A percentile compares a stretch with the other conserved stretches of the same genome.
These are phyloP conservation scores for Nannizzia gypsea DNA, from an alignment of 2,329 filamentous ascomycete species.

Conservation along the genomic window DNA sequence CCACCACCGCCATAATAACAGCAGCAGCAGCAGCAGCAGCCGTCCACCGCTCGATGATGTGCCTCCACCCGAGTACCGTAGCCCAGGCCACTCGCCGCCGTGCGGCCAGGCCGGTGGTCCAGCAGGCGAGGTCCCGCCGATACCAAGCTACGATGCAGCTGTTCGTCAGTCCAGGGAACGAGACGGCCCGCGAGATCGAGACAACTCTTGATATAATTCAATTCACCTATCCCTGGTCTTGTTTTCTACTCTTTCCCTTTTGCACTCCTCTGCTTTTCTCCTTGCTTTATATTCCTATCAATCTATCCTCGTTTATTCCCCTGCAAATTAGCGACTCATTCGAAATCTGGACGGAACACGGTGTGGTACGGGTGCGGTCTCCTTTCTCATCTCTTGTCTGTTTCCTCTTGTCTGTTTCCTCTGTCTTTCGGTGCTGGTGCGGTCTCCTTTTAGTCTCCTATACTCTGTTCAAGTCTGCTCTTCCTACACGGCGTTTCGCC, in stretches of 20 bases:
- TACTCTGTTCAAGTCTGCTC: background rate
- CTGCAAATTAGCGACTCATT: background rate
- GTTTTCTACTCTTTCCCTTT: background rate
- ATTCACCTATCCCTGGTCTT: background rate
- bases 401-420: background rate
- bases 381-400: background rate
- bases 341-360: background rate
- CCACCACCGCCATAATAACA: background rate
- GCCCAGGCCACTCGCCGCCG: constrained; percentile 37
- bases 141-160: constrained; percentile 73
- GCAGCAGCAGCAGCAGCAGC: constrained; percentile 11
- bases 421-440: constrained; percentile 1
- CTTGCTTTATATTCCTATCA: background rate
- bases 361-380: constrained; percentile 3
- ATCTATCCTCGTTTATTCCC: background rate
- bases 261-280: background rate
- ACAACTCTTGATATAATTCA: background rate
- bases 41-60: constrained; percentile 19
- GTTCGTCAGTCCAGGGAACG: constrained; percentile 31
- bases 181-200: background rate
- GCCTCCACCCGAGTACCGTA: constrained; percentile 61
- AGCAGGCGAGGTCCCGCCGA: constrained; percentile 50
- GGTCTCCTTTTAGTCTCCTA: background rate
- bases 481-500: background rate
- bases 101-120: constrained; percentile 12